Percentiles rank a stretch among this genome's conserved stretches.
Evolutionary conservation across 306 rosid species (phyloP).

Genomic region (Castanea sativa): DNA sequence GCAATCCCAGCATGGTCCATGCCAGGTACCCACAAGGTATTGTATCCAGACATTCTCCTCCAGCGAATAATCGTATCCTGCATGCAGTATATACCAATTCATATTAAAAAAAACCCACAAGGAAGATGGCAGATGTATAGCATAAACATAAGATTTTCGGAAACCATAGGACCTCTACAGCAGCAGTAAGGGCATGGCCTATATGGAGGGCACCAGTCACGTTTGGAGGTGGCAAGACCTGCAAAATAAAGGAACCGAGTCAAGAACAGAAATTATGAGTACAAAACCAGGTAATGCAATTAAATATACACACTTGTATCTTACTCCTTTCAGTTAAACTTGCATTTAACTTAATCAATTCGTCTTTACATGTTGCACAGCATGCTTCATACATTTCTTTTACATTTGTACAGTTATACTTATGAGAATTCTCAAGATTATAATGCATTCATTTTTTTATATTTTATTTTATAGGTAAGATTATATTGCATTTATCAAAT

Average conservation of each 20-base stretch:
- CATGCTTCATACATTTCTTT: no score
- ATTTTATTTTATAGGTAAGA: no score
- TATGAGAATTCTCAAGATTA: not conserved
- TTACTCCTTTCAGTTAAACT: no score
- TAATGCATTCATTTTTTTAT: no score
- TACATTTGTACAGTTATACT: not conserved
- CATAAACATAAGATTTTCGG: conserved; percentile 7
- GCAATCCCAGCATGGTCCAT: conserved; percentile 98
- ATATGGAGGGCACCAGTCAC: conserved; percentile 97
- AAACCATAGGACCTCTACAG: conserved; percentile 60
- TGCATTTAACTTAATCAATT: not conserved
- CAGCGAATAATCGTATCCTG: conserved; percentile 92
- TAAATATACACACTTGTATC: no score
- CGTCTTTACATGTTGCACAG: not conserved
- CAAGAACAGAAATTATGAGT: not conserved
- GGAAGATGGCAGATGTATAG: conserved; percentile 6
- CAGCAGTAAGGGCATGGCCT: conserved; percentile 96
- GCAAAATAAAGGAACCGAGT: conserved; percentile 22
- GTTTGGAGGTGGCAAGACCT: conserved; percentile 95
- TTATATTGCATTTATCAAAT: no score
- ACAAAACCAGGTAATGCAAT: no score
- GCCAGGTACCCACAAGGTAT: conserved; percentile 95
- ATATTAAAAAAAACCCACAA: not conserved
- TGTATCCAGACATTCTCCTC: conserved; percentile 92
- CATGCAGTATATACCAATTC: conserved; percentile 22